Conservation (phyloP, 2,329 filamentous ascomycete species). For the Fusarium buxicola region DNA sequence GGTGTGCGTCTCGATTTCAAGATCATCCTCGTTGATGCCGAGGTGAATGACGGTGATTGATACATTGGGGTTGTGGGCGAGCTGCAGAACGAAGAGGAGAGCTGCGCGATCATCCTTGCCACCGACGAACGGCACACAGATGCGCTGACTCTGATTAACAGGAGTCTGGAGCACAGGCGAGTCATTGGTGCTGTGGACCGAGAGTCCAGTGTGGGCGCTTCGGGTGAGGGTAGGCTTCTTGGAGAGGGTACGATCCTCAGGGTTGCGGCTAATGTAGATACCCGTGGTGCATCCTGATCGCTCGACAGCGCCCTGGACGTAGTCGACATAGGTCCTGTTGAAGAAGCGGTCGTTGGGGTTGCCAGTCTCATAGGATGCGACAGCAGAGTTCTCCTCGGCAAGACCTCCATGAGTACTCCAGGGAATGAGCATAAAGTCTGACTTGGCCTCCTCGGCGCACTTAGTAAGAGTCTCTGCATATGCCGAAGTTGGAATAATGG, state of each 20-base stretch:
- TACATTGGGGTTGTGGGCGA: constrained; percentile 82
- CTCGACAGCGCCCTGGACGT: constrained; percentile 76
- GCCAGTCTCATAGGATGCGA: constrained; percentile 28
- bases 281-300: constrained; percentile 80
- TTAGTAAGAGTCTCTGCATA: constrained; percentile 82
- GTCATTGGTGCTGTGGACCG: constrained; percentile 58
- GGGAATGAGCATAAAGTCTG: constrained; percentile 83
- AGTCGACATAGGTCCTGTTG: constrained; percentile 71
- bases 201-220: constrained; percentile 36
- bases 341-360: constrained; percentile 43
- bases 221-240: constrained; percentile 62
- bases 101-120: constrained; percentile 84
- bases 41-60: constrained; percentile 77
- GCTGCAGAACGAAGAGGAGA: constrained; percentile 83
- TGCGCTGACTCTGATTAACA: constrained; percentile 78
- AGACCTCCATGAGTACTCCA: constrained; percentile 89
- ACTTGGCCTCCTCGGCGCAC: constrained; percentile 75
- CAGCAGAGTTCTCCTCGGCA: constrained; percentile 62
- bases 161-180: constrained; percentile 63
- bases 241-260: constrained; percentile 45
- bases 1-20: constrained; percentile 13
- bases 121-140: constrained; percentile 90
- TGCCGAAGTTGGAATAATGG: constrained; percentile 79
- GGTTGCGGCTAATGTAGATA: constrained; percentile 59
- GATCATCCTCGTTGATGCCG: constrained; percentile 37